phyloP scores from a whole-genome alignment of 2,329 filamentous ascomycete species.

The Alternaria arbusti region DNA sequence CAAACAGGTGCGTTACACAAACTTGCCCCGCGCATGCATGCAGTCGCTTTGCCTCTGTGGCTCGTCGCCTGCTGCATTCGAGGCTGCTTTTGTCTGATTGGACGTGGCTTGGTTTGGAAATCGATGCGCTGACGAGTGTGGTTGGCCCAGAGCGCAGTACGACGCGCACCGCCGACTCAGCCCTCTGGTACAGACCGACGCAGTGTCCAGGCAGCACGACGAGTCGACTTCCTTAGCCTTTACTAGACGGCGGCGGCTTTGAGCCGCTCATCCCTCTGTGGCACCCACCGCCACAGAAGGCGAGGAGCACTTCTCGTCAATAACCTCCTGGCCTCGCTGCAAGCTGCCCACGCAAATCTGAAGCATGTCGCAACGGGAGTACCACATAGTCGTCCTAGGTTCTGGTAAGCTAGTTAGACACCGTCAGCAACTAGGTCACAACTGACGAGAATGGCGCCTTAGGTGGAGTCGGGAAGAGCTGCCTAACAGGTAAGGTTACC shows the following conservation, averaged over 20 bases:
- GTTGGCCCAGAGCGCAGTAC: slow-evolving; percentile 33
- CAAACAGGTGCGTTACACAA: slow-evolving; percentile 7
- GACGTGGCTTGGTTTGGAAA: slow-evolving; percentile 20
- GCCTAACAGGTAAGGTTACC: slow-evolving; percentile 74
- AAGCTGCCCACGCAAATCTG: slow-evolving; percentile 11
- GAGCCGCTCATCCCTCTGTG: slow-evolving; percentile 39
- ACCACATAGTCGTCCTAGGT: slow-evolving; percentile 53
- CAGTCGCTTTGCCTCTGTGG: slow-evolving; percentile 22
- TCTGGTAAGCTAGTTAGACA: slow-evolving; percentile 43
- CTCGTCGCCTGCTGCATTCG: slow-evolving; percentile 16
- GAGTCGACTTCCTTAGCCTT: slow-evolving; percentile 25
- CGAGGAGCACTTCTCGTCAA: slow-evolving; percentile 23
- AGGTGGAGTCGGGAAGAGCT: slow-evolving; percentile 93
- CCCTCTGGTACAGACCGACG: slow-evolving; percentile 26
- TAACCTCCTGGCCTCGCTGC: slow-evolving; percentile 14
- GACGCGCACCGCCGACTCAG: slow-evolving; percentile 29
- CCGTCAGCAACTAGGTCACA: slow-evolving; percentile 19
- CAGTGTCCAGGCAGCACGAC: slow-evolving; percentile 26
- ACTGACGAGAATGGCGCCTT: slow-evolving; percentile 40
- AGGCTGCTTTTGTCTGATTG: slow-evolving; percentile 27
- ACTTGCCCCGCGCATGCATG: slow-evolving; percentile 2
- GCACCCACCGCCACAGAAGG: slow-evolving; percentile 35
- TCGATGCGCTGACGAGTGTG: slow-evolving; percentile 38
- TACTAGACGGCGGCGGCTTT: slow-evolving; percentile 35
- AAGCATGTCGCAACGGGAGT: slow-evolving; percentile 51